Evolutionary conservation across 352 stramenopile species (phyloP), one percentile per base, ranked within the genome.

Genomic region (Achlya hypogyna): DNA sequence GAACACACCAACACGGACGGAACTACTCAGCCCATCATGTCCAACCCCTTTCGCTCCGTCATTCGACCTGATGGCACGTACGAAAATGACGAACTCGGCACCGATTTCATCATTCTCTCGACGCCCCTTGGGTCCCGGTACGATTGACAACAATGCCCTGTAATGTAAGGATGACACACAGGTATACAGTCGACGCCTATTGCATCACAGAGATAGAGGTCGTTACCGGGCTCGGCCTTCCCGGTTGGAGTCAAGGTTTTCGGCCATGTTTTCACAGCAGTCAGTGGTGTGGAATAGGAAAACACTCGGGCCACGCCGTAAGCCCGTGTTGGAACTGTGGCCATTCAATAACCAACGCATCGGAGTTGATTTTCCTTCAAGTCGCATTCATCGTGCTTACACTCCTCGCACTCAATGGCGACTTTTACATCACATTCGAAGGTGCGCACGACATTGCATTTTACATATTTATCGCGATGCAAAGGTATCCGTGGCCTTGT

Each of bases 201-300:
- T 67, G 60, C 23, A 9, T 47, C 6, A 58, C 45, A 9, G 40
- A 42, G n/a, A 35, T 67, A 8, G 42, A 67, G 35, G 60, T 45
- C 38, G 38, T 45, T 18, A n/a, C 38, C 2, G 38, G n/a, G 12
- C n/a, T 45, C n/a, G 38, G 31, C 6, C 60, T 67, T 9, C 51
- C 60, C 1, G 60, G 60, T 32, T 67, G 60, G 60, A 67, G 60
- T 34, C 60, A 67, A 67, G 60, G 60, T 67, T 34, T 2, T 32
- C 20, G 5, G 2, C 25, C 49, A 56, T 18, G 1, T 23, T 14
- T 65, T 42, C 6, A 20, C 8, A 42, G 9, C 1, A 67, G n/a
- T 10, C 28, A 35, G 10, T 28, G 1, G n/a, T n/a, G n/a, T n/a
- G n/a, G n/a, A 3, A 1, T 18, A 65, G 58, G 58, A 14, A 65